A percentile compares a stretch with the other conserved stretches of the same genome.
phyloP scores from a whole-genome alignment of 2,329 filamentous ascomycete genomes.

The Malbranchea zuffiana region DNA sequence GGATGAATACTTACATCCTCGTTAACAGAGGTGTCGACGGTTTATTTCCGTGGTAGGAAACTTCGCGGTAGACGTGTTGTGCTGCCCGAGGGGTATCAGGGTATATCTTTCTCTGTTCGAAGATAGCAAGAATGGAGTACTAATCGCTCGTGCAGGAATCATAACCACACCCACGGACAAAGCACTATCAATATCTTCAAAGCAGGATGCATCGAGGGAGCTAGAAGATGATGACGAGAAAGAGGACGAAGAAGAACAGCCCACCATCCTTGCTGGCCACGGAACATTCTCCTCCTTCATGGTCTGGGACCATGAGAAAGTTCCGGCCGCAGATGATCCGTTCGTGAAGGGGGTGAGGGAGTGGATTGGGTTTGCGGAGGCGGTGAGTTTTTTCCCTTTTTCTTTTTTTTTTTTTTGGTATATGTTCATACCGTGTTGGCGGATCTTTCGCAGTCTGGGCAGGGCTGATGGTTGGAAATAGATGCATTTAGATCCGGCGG shows the following conservation, averaged over 20 bases:
- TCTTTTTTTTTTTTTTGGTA: not conserved
- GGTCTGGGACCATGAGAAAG: conserved; percentile 72
- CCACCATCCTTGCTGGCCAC: conserved; percentile 48
- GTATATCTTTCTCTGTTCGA: conserved; percentile 21
- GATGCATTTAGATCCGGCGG: no score
- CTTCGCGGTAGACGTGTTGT: conserved; percentile 56
- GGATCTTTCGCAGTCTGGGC: no score
- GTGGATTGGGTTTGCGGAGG: conserved; percentile 64
- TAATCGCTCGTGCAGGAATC: conserved; percentile 37
- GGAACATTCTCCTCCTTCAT: conserved; percentile 63
- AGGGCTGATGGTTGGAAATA: no score
- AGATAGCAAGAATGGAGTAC: not conserved
- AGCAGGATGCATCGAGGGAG: not conserved
- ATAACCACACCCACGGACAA: conserved; percentile 44
- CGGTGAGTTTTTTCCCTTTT: conserved; percentile 38
- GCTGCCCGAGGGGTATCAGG: conserved; percentile 61
- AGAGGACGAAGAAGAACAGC: conserved; percentile 41
- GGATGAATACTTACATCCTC: conserved; percentile 4
- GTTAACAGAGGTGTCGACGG: conserved; percentile 31
- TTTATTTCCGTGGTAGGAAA: conserved; percentile 71
- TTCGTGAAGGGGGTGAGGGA: conserved; percentile 68
- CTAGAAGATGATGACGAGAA: conserved; percentile 35
- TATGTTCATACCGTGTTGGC: no score
- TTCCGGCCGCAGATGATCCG: conserved; percentile 54
- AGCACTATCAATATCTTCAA: conserved; percentile 16